Evolutionary conservation across 345 rosid genomes (phyloP).

Genomic region (Salix exigua): DNA sequence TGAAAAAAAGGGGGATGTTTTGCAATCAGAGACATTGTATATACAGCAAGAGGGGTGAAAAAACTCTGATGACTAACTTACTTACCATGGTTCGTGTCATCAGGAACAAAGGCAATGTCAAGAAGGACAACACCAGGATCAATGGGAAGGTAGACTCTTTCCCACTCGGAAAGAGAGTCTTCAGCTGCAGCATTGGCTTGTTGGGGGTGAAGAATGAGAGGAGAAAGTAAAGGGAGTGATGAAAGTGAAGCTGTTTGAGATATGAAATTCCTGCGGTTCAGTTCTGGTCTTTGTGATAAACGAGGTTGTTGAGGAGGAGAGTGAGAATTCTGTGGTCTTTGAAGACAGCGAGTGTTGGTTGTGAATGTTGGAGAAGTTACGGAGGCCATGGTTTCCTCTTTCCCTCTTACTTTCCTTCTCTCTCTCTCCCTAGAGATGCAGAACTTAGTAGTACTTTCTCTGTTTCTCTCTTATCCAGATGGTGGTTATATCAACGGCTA

Average conservation of each 20-base stretch:
- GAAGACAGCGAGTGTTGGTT: conserved; percentile 21
- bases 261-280: conserved; percentile 45
- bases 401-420: background rate
- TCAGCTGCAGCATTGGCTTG: conserved; percentile 40
- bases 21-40: too few relatives aligned
- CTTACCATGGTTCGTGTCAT: conserved; percentile 61
- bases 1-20: background rate
- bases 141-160: conserved; percentile 61
- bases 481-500: conserved; percentile 28
- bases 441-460: background rate
- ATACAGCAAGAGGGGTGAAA: too few relatives aligned
- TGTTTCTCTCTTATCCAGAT: conserved; percentile 30
- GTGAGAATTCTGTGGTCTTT: conserved; percentile 13
- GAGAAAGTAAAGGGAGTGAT: conserved; percentile 32
- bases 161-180: conserved; percentile 74
- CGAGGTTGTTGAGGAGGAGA: conserved; percentile 23
- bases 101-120: conserved; percentile 86
- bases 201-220: conserved; percentile 20
- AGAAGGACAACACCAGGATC: conserved; percentile 96
- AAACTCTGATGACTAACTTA: too few relatives aligned
- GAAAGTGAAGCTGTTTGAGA: conserved; percentile 46
- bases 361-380: conserved; percentile 20
- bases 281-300: conserved; percentile 13
- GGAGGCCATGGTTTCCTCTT: conserved; percentile 18
- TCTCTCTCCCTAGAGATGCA: background rate